Base-by-base conservation (phyloP, 2,329 filamentous ascomycete species). In the Trichoderma atroviride region DNA sequence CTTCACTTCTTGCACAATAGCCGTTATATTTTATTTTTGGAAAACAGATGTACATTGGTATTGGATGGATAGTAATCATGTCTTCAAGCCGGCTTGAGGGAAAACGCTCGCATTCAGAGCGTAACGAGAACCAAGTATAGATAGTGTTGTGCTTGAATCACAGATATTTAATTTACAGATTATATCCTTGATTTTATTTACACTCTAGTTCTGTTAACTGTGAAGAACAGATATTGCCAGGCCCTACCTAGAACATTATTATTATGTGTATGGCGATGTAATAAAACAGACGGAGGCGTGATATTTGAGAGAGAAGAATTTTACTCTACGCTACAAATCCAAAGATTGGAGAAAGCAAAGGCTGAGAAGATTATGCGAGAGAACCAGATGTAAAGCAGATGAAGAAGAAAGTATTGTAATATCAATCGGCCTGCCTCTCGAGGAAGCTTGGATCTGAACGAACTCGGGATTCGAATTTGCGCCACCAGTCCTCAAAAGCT, bases 401-500 rank as follows among this genome's bases (percentile, higher is more conserved):
- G 37, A 43, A 43, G 16, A 43, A 43, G 14, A 19, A 19, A 33
- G 31, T 10, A 33, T 35, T 35, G 11, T 22, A 6, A 5, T 29
- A 37, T 72, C 50, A 77, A 50, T 79, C 75, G 33, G 72, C 71
- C 58, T 81, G 79, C 75, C 90, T 88, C 81, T 98, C 94, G 74
- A 99, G 83, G 78, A 99, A 99, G 7, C 88, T 88, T 0, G 96
- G 95, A 81, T 99, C 96, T 72, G 88, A 86, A 75, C 94, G 91
- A 50, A 99, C 87, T 77, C 90, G 91, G 71, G 88, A 88, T 83
- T 99, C 95, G 81, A 99, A 99, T 81, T 97, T 98, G 71, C 85
- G 87, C 96, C 96, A 99, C 96, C 96, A 99, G 70, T 97, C 93
- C 81, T 96, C 91, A 79, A 99, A 99, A 5, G 92, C 93, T 81